These are phyloP conservation scores for Fusarium heterosporum DNA, from an alignment of 2,329 filamentous ascomycete genomes.

Conservation along the genomic window DNA sequence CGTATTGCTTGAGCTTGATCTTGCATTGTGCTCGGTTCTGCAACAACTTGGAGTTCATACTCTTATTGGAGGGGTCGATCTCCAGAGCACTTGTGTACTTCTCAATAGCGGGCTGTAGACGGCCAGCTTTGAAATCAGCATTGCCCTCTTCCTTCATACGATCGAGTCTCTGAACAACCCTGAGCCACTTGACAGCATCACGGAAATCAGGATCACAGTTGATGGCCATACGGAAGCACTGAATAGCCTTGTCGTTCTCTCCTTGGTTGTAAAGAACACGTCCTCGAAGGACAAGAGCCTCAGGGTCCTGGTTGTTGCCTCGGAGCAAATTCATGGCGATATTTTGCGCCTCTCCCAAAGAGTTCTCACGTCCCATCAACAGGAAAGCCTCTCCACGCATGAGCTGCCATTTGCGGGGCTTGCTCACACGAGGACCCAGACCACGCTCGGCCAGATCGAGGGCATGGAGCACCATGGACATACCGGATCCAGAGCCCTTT, in stretches of 20 bases:
- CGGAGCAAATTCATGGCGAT: constrained; percentile 89
- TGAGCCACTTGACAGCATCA: constrained; percentile 87
- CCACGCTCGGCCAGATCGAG: constrained; percentile 89
- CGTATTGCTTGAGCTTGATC: constrained; percentile 85
- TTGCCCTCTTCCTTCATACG: constrained; percentile 96
- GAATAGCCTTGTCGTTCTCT: constrained; percentile 93
- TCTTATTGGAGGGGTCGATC: constrained; percentile 88
- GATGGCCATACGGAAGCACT: constrained; percentile 90
- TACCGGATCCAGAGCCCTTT: constrained; percentile 79
- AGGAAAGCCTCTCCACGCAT: constrained; percentile 92
- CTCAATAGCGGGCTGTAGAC: constrained; percentile 83
- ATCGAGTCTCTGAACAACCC: constrained; percentile 91
- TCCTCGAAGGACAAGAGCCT: constrained; percentile 90
- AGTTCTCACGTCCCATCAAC: constrained; percentile 91
- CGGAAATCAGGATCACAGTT: constrained; percentile 92
- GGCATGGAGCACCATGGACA: constrained; percentile 92
- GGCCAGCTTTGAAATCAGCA: constrained; percentile 84
- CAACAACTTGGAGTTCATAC: constrained; percentile 92
- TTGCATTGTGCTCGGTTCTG: constrained; percentile 92
- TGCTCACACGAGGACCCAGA: constrained; percentile 78
- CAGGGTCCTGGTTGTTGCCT: constrained; percentile 89
- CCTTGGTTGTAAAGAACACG: constrained; percentile 90
- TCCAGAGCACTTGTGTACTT: constrained; percentile 86
- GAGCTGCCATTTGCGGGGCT: constrained; percentile 92
- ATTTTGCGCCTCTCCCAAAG: constrained; percentile 90